phyloP scores from a whole-genome alignment of 1,139 yeast genomes.

The Ashbya aceris region DNA sequence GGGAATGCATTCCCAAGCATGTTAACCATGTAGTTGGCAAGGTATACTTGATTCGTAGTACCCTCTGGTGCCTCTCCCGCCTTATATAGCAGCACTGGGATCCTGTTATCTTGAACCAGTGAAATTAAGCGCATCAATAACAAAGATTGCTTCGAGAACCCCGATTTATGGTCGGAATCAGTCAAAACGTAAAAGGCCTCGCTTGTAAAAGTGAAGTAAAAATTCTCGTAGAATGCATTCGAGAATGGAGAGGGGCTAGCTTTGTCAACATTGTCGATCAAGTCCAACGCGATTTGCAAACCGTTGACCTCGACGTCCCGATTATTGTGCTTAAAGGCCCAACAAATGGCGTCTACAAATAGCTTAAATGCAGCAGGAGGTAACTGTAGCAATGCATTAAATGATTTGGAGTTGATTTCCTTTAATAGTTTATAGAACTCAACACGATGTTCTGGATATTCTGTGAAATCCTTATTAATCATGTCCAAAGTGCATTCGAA shows the following conservation, averaged over 20 bases:
- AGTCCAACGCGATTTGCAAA: slow-evolving; percentile 68
- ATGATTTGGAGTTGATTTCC: slow-evolving; percentile 77
- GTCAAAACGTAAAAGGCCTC: slow-evolving; percentile 91
- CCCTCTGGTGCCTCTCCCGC: slow-evolving; percentile 74
- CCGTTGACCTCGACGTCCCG: slow-evolving; percentile 94
- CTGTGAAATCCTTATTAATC: slow-evolving; percentile 92
- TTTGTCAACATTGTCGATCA: slow-evolving; percentile 73
- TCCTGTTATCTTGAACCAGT: slow-evolving; percentile 67
- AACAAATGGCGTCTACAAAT: slow-evolving; percentile 84
- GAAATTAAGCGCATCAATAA: slow-evolving; percentile 77
- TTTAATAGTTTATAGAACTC: slow-evolving; percentile 86
- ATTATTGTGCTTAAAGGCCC: slow-evolving; percentile 97
- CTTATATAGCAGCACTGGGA: slow-evolving; percentile 67
- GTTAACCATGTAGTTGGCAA: slow-evolving; percentile 74
- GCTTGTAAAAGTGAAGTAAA: slow-evolving; percentile 79
- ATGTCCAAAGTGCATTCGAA: slow-evolving; percentile 91
- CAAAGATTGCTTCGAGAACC: slow-evolving; percentile 81
- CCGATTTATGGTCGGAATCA: slow-evolving; percentile 96
- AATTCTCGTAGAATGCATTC: slow-evolving; percentile 78
- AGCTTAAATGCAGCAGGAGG: slow-evolving; percentile 90
- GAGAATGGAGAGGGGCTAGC: slow-evolving; percentile 72
- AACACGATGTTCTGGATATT: slow-evolving; percentile 95
- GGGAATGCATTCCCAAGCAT: slow-evolving; percentile 84
- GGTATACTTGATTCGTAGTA: slow-evolving; percentile 67
- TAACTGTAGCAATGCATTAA: slow-evolving; percentile 75